Conservation (phyloP, 768 basidiomycete species). For the Suillus weaverae region DNA sequence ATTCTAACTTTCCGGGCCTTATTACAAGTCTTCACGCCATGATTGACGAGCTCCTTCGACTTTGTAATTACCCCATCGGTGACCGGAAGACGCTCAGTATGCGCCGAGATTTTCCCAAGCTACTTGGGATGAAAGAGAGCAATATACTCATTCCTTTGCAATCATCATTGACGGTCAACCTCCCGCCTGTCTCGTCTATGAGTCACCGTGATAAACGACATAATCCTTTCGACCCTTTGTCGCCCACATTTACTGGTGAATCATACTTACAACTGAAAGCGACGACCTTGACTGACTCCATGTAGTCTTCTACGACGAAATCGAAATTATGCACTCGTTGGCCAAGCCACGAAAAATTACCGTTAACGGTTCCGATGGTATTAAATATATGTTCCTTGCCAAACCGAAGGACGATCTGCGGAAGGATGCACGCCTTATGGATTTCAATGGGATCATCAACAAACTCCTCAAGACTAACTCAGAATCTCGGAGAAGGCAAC, state of each 20-base stretch:
- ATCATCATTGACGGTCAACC: constrained; percentile 82
- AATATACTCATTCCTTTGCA: constrained; percentile 87
- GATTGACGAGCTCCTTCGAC: constrained; percentile 65
- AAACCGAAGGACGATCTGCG: constrained; percentile 97
- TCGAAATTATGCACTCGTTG: constrained; percentile 89
- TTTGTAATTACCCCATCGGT: constrained; percentile 59
- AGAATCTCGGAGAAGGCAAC: constrained; percentile 85
- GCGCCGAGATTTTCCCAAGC: constrained; percentile 53
- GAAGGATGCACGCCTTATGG: constrained; percentile 97
- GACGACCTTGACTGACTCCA: neutral
- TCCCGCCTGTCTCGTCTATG: constrained; percentile 70
- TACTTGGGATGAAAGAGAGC: constrained; percentile 59
- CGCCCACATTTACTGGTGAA: constrained; percentile 77
- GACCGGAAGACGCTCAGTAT: constrained; percentile 38
- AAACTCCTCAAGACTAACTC: constrained; percentile 92
- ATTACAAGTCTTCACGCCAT: constrained; percentile 57
- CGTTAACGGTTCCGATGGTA: constrained; percentile 80
- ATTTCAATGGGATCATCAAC: constrained; percentile 97
- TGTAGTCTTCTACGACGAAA: constrained; percentile 75
- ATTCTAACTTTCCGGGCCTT: constrained; percentile 45
- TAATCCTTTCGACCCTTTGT: constrained; percentile 76
- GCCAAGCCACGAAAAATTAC: constrained; percentile 90
- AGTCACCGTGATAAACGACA: constrained; percentile 42
- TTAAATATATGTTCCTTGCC: constrained; percentile 85
- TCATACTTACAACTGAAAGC: neutral